Conservation (phyloP, 108 stramenopile genomes). For the Nitzschia inconspicua region DNA sequence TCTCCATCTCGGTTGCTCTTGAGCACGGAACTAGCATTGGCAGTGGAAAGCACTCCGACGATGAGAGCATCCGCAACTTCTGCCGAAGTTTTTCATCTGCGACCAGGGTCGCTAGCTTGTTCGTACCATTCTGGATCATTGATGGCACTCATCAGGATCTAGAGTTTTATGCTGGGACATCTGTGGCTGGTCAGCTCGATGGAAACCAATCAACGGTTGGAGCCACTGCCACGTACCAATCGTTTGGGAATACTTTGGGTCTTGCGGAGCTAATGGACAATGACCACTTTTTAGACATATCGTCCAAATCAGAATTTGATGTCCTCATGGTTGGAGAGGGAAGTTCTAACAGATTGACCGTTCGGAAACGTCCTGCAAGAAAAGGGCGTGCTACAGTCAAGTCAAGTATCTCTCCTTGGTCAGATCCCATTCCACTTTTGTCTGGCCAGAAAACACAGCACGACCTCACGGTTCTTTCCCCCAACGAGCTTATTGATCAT, state of each 20-base stretch:
- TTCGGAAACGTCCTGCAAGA: constrained; percentile 30
- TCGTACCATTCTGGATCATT: constrained; percentile 53
- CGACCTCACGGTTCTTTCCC: constrained; percentile 42
- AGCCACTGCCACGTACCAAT: no score
- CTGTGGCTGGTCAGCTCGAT: constrained; percentile 39
- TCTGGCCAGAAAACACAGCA: constrained; percentile 6
- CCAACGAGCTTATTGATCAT: background rate
- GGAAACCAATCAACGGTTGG: background rate
- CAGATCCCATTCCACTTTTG: constrained; percentile 40
- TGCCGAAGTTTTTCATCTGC: constrained; percentile 14
- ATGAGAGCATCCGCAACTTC: constrained; percentile 16
- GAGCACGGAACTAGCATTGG: constrained; percentile 9
- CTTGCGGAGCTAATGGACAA: constrained; percentile 43
- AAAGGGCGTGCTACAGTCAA: constrained; percentile 5
- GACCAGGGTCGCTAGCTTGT: constrained; percentile 31
- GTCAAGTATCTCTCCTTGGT: constrained; percentile 41
- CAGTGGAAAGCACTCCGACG: constrained; percentile 2
- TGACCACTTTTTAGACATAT: constrained; percentile 16
- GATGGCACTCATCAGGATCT: constrained; percentile 49
- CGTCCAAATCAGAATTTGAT: constrained; percentile 23
- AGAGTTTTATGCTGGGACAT: constrained; percentile 37
- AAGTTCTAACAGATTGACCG: constrained; percentile 28
- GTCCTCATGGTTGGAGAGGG: constrained; percentile 56
- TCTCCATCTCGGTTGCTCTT: constrained; percentile 38
- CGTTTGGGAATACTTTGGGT: constrained; percentile 19